Base-by-base conservation (phyloP, 139 green algal species). In the Chlamydomonas sp. region DNA sequence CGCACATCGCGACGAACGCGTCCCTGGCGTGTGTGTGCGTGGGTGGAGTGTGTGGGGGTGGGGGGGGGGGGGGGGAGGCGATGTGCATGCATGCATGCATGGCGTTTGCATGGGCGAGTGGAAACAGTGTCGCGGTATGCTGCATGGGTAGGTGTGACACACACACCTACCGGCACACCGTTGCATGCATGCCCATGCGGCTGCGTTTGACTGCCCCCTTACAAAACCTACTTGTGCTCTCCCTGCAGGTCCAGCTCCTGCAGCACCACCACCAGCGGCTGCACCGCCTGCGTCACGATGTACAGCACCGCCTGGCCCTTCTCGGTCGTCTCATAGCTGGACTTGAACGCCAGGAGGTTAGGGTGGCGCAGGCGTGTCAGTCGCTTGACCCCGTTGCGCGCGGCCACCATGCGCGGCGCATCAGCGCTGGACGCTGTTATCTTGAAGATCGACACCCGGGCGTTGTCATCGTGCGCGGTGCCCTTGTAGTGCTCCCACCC, bases 1-100 rank as follows among this genome's bases (percentile, higher is more conserved):
- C 76, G 8, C 94, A 93, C 82, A 95, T 95, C 8, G 89, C 74
- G 0, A 95, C 69, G 71, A 95, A 99, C 68, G 97, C 85, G 64
- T 95, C 77, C 67, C 90, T 89, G 76, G 38, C 37, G 54, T 61
- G 54, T 26, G 20, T 63, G 54, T 26, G 54, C 54, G 6, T 63
- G 20, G n/a, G n/a, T n/a, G n/a, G n/a, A n/a, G n/a, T n/a, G n/a
- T n/a, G n/a, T n/a, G n/a, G n/a, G n/a, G n/a, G n/a, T n/a, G n/a
- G n/a, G n/a, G n/a, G n/a, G n/a, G n/a, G n/a, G n/a, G n/a, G n/a
- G n/a, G n/a, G n/a, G n/a, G n/a, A n/a, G n/a, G n/a, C 43, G 16
- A 54, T 54, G 10, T 54, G 43, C 13, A n/a, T 13, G 10, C 10
- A 54, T n/a, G 10, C 43, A 54, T 54, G 16, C 43, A 54, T 54